phyloP scores from a whole-genome alignment of 306 rosid species.

The Canavalia ensiformis region DNA sequence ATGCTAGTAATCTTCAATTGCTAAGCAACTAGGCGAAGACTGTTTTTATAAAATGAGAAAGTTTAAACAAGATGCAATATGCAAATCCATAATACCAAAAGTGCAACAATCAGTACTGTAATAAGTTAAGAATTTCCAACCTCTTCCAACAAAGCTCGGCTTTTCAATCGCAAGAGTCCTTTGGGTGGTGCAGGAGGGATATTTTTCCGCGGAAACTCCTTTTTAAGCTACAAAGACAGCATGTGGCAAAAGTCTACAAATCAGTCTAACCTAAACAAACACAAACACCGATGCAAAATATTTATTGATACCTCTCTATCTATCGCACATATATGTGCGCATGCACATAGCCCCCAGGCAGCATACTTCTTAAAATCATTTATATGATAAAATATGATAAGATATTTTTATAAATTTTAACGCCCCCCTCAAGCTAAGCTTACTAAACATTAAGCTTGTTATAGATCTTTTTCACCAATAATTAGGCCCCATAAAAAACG shows the following conservation, averaged over 20 bases:
- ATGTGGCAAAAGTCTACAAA: slow-evolving; percentile 40
- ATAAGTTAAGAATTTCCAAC: slow-evolving; percentile 59
- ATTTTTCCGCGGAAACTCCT: slow-evolving; percentile 78
- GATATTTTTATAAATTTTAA: too few species aligned
- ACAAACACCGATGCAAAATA: not conserved
- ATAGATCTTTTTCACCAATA: too few species aligned
- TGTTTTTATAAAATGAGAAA: not conserved
- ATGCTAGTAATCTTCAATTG: slow-evolving; percentile 19
- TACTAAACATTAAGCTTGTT: too few species aligned
- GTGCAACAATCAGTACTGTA: slow-evolving; percentile 34
- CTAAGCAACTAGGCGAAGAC: slow-evolving; percentile 25
- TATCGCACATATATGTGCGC: slow-evolving; percentile 2
- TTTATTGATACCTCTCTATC: slow-evolving; percentile 22
- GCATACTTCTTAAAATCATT: slow-evolving; percentile 3
- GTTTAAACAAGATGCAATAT: slow-evolving; percentile 42
- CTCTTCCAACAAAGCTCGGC: slow-evolving; percentile 92
- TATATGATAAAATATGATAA: not conserved
- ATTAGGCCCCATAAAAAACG: too few species aligned
- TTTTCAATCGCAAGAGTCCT: slow-evolving; percentile 90
- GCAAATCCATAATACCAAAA: slow-evolving; percentile 39
- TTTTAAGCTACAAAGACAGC: slow-evolving; percentile 72
- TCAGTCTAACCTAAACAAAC: slow-evolving; percentile 46
- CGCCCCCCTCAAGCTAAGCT: too few species aligned
- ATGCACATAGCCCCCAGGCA: not conserved
- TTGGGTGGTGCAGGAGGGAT: slow-evolving; percentile 93